Evolutionary conservation across 257 asterid genomes (phyloP), one percentile per base, ranked within the genome.

Genomic region (Solanum bulbocastanum): DNA sequence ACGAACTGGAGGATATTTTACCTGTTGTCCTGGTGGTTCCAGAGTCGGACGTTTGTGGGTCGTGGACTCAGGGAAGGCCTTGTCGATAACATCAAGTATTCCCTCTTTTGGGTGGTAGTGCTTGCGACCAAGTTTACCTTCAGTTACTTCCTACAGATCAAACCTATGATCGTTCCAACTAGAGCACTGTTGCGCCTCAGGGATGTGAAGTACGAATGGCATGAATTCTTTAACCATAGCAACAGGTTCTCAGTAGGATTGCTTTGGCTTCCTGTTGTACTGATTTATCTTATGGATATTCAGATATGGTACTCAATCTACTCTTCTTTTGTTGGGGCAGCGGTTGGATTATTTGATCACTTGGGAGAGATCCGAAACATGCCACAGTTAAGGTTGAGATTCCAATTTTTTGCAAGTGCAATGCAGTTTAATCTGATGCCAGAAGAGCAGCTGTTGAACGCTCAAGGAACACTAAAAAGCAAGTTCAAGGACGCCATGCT

Each of bases 41-140:
- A 97, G 87, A 90, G 98, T 93, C 93, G 96, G 89, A 93, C 92
- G 56, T 97, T 95, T 88, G 99, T 97, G 90, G 99, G 99, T 72
- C 95, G 99, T 44, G 99, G 98, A 86, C 94, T 97, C 75, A 96
- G 99, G 89, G 99, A 97, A 94, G 99, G 99, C 87, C 98, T 96
- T 79, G 86, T 96, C 16, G 99, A 97, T 91, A 97, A 93, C 90
- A 83, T 97, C 30, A 97, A 96, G 92, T 97, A 97, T 87, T 89
- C 94, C 78, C 90, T 94, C 62, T 97, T 97, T 92, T 97, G 99
- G 99, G 87, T 97, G 56, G 90, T 87, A 36, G 98, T 97, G 87
- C 96, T 97, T 86, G 97, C 94, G 9, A 92, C 99, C 30, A 97
- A 97, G 91, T 96, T 97, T 87, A 56, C 83, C 75, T 97, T 97